Evolutionary conservation across 352 stramenopile species (phyloP).

Genomic region (Phytophthora nicotianae): DNA sequence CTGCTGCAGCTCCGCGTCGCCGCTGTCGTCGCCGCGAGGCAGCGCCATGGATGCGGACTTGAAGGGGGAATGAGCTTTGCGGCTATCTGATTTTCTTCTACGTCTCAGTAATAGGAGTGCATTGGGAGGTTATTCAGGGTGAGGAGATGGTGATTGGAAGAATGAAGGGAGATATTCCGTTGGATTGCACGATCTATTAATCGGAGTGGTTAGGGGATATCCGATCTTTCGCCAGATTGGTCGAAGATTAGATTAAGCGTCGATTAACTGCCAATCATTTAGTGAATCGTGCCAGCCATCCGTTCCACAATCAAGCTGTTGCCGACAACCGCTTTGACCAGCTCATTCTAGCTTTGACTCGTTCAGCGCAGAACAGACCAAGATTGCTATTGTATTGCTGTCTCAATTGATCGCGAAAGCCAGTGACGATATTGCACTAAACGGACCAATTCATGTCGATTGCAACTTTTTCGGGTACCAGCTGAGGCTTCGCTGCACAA

Average conservation of each 20-base stretch:
- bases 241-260: not conserved
- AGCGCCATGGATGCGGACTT: conserved; percentile 32
- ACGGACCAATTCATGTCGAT: conserved; percentile 92
- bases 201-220: conserved; percentile 3
- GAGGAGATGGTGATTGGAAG: not conserved
- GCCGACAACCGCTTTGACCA: not conserved
- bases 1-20: conserved; percentile 60
- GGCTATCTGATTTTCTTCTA: conserved; percentile 19
- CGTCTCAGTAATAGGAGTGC: not conserved
- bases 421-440: conserved; percentile 77
- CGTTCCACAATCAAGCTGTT: conserved; percentile 8
- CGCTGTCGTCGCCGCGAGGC: conserved; percentile 29
- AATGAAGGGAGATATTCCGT: conserved; percentile 6
- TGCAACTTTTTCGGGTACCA: conserved; percentile 91
- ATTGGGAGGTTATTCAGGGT: not conserved
- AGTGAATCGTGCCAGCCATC: conserved; percentile 10
- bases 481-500: conserved; percentile 64
- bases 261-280: conserved; percentile 16
- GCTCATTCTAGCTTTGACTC: conserved; percentile 31
- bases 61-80: conserved; percentile 14
- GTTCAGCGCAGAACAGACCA: not conserved
- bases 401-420: conserved; percentile 37
- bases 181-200: conserved; percentile 3
- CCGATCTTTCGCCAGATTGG: conserved; percentile 3
- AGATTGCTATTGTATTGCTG: conserved; percentile 7